Conservation (phyloP, 1,139 yeast genomes). For the Lodderomyces orthopsilosis region DNA sequence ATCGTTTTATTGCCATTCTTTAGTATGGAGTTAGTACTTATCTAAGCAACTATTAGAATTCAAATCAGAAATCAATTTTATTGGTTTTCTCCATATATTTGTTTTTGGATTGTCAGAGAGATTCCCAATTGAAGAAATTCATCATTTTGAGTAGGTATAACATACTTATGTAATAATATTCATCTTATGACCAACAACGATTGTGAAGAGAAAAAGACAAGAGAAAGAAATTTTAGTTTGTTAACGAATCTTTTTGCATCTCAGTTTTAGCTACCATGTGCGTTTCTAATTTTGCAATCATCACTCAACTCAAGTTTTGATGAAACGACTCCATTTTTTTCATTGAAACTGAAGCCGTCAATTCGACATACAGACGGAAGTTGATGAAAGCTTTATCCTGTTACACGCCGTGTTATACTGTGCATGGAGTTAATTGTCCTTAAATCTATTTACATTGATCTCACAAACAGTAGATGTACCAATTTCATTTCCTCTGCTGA, state of each 20-base stretch:
- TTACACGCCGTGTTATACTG: too few relatives aligned
- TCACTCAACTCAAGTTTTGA: too few relatives aligned
- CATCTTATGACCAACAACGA: not conserved
- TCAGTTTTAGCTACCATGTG: too few relatives aligned
- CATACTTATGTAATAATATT: not conserved
- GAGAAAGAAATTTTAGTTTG: too few relatives aligned
- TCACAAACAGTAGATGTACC: not conserved
- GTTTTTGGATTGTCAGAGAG: conserved; percentile 36
- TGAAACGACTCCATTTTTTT: too few relatives aligned
- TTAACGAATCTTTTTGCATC: too few relatives aligned
- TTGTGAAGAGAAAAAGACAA: too few relatives aligned
- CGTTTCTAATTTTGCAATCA: too few relatives aligned
- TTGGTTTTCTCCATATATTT: conserved; percentile 26
- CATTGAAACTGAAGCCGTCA: too few relatives aligned
- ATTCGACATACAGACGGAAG: too few relatives aligned
- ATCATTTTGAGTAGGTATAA: conserved; percentile 17
- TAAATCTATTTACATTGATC: not conserved
- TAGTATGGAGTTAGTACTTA: not conserved
- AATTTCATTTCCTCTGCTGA: not conserved
- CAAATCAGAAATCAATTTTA: conserved; percentile 16
- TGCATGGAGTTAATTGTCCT: too few relatives aligned
- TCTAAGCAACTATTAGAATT: not conserved
- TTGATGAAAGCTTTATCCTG: too few relatives aligned
- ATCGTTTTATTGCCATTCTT: not conserved
- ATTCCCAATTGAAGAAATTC: conserved; percentile 36